Percentiles rank a stretch among this genome's conserved stretches.
phyloP scores from a whole-genome alignment of 495 filamentous ascomycete genomes.

The Penicillium malachiteum region DNA sequence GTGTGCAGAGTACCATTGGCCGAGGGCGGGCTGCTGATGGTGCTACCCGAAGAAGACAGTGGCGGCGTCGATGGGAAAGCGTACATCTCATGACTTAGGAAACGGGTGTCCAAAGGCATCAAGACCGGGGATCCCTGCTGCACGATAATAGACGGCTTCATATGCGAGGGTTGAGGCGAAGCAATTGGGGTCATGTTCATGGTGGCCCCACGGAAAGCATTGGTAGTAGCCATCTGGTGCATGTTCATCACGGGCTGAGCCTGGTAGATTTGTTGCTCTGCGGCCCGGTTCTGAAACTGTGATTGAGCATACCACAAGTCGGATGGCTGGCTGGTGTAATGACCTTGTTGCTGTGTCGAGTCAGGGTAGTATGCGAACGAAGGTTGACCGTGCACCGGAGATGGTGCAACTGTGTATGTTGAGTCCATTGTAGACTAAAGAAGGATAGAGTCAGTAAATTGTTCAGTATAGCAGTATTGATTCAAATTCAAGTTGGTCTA shows the following conservation, averaged over 20 bases:
- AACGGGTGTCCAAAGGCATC: constrained; percentile 77
- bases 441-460: neutral
- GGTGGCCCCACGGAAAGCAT: constrained; percentile 50
- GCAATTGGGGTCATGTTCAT: constrained; percentile 71
- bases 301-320: constrained; percentile 52
- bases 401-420: constrained; percentile 51
- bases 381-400: constrained; percentile 65
- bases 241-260: constrained; percentile 65
- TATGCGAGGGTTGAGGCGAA: constrained; percentile 72
- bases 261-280: constrained; percentile 38
- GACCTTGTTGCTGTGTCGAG: constrained; percentile 75
- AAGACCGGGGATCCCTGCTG: constrained; percentile 69
- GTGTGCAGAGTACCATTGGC: constrained; percentile 76
- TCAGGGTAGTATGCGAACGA: constrained; percentile 93
- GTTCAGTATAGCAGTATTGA: too few species aligned
- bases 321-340: constrained; percentile 75
- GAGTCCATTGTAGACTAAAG: constrained; percentile 52
- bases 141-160: constrained; percentile 73
- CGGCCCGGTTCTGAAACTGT: constrained; percentile 38
- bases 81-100: constrained; percentile 63
- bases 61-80: constrained; percentile 87
- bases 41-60: constrained; percentile 79
- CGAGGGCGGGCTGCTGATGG: constrained; percentile 81
- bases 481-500: too few species aligned
- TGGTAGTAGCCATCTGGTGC: constrained; percentile 64